These are phyloP conservation scores for Starmera stellimalicola DNA, from an alignment of 1,139 yeast genomes.

Conservation along the genomic window DNA sequence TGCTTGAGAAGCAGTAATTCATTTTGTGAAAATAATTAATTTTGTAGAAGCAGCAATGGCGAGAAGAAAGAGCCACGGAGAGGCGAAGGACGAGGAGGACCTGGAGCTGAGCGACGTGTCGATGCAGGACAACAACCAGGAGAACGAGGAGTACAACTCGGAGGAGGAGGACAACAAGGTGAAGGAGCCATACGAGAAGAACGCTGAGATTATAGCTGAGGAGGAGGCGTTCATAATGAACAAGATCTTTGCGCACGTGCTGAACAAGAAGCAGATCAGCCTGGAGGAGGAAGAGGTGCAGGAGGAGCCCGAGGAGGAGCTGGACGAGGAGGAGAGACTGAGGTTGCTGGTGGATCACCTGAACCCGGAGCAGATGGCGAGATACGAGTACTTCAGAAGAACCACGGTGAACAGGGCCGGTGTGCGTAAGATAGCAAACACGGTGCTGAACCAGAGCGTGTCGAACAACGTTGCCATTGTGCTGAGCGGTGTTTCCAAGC, in stretches of 20 bases:
- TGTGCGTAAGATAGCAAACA: constrained; percentile 72
- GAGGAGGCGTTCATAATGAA: constrained; percentile 12
- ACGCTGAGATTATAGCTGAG: constrained; percentile 7
- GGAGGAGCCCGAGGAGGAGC: constrained; percentile 22
- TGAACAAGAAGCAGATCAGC: constrained; percentile 10
- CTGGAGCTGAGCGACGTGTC: background rate
- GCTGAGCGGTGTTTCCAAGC: constrained; percentile 80
- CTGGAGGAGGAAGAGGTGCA: constrained; percentile 10
- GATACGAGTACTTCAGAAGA: constrained; percentile 83
- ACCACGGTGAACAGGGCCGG: constrained; percentile 74
- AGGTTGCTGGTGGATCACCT: constrained; percentile 63
- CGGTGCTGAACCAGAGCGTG: constrained; percentile 74
- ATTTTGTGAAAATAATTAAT: no score
- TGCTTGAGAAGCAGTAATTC: no score
- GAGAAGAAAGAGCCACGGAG: background rate
- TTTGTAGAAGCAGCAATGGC: no score
- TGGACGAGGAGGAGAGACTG: constrained; percentile 44
- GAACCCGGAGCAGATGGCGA: constrained; percentile 73
- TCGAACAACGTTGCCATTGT: constrained; percentile 77
- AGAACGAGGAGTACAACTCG: constrained; percentile 15
- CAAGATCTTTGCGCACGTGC: constrained; percentile 9
- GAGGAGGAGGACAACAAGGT: constrained; percentile 9
- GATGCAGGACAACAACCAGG: constrained; percentile 7
- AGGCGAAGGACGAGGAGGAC: background rate
- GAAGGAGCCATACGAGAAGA: constrained; percentile 3